phyloP scores from a whole-genome alignment of 2,329 filamentous ascomycete species.

The Botrytis squamosa region DNA sequence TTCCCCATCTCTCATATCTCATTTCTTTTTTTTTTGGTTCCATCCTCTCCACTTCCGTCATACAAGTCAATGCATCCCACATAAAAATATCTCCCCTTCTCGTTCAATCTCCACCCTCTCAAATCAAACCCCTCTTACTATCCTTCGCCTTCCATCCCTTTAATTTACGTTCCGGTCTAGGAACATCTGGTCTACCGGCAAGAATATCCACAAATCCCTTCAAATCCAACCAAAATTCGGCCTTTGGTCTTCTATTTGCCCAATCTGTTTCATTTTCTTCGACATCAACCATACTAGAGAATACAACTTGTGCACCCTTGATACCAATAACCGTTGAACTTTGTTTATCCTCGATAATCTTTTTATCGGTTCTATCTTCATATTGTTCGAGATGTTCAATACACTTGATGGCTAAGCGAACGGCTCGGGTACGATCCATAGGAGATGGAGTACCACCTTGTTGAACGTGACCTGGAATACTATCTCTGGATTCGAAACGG shows the following conservation, averaged over 20 bases:
- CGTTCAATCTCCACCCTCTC: background rate
- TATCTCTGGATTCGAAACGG: conserved; percentile 87
- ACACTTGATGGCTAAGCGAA: conserved; percentile 89
- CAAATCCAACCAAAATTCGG: conserved; percentile 81
- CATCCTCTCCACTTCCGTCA: background rate
- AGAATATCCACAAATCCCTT: conserved; percentile 82
- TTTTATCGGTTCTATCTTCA: conserved; percentile 61
- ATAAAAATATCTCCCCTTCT: background rate
- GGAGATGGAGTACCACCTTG: conserved; percentile 90
- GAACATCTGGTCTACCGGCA: conserved; percentile 62
- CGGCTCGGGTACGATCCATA: conserved; percentile 93
- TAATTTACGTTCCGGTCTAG: conserved; percentile 49
- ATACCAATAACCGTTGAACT: conserved; percentile 87
- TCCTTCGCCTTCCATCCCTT: conserved; percentile 32
- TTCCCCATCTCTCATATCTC: background rate
- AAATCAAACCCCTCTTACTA: conserved; percentile 24
- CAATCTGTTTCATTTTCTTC: conserved; percentile 90
- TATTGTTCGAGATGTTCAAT: conserved; percentile 86
- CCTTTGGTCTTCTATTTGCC: conserved; percentile 79
- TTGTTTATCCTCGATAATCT: conserved; percentile 70
- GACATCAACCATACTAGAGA: conserved; percentile 75
- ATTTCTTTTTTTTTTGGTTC: background rate
- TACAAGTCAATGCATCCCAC: background rate
- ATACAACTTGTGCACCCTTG: conserved; percentile 84
- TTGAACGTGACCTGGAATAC: conserved; percentile 90